Base-by-base conservation (phyloP, 2,329 filamentous ascomycete genomes). In the Neoarthrinium moseri region DNA sequence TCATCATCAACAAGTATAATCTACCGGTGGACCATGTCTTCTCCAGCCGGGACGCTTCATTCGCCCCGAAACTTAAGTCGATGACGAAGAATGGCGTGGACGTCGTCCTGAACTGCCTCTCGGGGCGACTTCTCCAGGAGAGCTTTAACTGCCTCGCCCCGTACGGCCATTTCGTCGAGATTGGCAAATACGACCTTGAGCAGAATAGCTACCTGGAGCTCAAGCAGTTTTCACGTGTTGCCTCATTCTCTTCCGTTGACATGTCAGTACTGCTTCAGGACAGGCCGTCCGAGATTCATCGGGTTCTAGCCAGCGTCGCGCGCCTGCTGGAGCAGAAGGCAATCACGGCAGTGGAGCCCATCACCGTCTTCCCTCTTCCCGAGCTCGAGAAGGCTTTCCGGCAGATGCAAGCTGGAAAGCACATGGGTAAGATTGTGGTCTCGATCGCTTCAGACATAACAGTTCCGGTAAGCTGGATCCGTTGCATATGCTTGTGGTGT, bases 361-460 rank as follows among this genome's bases (percentile, higher is more conserved):
- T 62, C 7, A 56, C 59, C 48, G 18, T 44, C 20, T 51, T 57
- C 52, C 29, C 33, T 12, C 48, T 49, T 6, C 32, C 40, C 1
- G 44, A 60, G 3, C 48, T 65, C 2, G 48, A 52, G 6, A 54
- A 66, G 4, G 64, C 64, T 2, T 67, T 71, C 50, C 51, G 61
- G 4, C 58, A 60, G 32, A 63, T 71, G 60, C 64, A 68, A 40
- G 56, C 51, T 12, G 65, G 66, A 1, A 48, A 57, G 1, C 67
- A 68, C 33, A 60, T 67, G 7, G 68, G 66, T 0, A 69, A 70
- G 23, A 60, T 70, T 10, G 56, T 67, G 4, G 6, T 34, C 7
- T 34, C 32, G 32, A 4, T 17, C 18, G 32, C 2, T 34, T n/a
- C n/a, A n/a, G n/a, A n/a, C n/a, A n/a, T n/a, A n/a, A n/a, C n/a